Conservation (phyloP, 2,329 filamentous ascomycete genomes). For the Huntiella moniliformis region DNA sequence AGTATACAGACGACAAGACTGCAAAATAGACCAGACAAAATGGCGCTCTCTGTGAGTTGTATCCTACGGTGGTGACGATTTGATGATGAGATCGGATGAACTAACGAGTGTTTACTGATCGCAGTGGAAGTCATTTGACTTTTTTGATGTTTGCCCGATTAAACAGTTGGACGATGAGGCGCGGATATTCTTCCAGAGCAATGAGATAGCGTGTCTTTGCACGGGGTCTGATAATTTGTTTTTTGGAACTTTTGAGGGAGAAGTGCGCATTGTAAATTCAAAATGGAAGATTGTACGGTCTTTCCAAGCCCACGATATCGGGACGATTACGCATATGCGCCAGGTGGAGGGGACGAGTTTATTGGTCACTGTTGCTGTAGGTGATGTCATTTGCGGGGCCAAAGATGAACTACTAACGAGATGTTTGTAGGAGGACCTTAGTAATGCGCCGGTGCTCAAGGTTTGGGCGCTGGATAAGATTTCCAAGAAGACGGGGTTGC, state of each 20-base stretch:
- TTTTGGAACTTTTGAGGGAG: slow-evolving; percentile 67
- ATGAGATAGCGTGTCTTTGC: slow-evolving; percentile 64
- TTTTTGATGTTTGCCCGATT: slow-evolving; percentile 88
- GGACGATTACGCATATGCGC: slow-evolving; percentile 74
- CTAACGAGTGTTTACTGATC: background rate
- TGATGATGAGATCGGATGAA: background rate
- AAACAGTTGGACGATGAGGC: slow-evolving; percentile 63
- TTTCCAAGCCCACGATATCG: slow-evolving; percentile 70
- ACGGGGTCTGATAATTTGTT: slow-evolving; percentile 82
- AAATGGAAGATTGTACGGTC: slow-evolving; percentile 71
- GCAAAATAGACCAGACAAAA: background rate
- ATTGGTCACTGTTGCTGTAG: slow-evolving; percentile 58
- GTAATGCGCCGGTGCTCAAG: slow-evolving; percentile 72
- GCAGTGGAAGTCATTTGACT: slow-evolving; percentile 98
- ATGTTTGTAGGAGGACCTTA: slow-evolving; percentile 52
- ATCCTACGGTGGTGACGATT: background rate
- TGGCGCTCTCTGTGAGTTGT: slow-evolving; percentile 10
- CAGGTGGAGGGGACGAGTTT: slow-evolving; percentile 76
- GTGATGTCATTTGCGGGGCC: background rate
- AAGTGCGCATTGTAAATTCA: slow-evolving; percentile 71
- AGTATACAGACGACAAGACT: background rate
- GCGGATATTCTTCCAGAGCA: slow-evolving; percentile 61
- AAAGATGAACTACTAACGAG: background rate
- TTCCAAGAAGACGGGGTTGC: slow-evolving; percentile 82
- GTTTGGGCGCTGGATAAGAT: slow-evolving; percentile 95